These are phyloP conservation scores for Chytriomyces sp. DNA, from an alignment of 192 early-diverging fungal species.

Conservation along the genomic window DNA sequence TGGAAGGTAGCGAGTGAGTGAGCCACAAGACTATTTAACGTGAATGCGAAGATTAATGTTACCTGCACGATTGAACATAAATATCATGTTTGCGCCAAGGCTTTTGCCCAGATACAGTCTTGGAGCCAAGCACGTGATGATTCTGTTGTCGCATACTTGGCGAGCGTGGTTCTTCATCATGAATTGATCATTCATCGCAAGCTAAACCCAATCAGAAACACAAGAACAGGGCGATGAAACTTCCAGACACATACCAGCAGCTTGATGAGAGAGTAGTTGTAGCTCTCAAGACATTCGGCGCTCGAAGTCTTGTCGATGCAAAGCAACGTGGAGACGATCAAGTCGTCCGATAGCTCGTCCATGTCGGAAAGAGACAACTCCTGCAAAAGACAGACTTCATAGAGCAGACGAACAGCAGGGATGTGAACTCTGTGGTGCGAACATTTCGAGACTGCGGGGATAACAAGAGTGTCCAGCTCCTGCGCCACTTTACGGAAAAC, in stretches of 20 bases:
- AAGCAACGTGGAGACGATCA: conserved; percentile 7
- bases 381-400: conserved; percentile 62
- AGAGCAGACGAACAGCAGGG: conserved; percentile 57
- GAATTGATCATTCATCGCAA: conserved; percentile 74
- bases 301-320: not conserved
- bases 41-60: too few relatives aligned
- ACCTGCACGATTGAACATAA: conserved; percentile 90
- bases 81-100: conserved; percentile 86
- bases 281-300: conserved; percentile 2
- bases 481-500: conserved; percentile 31
- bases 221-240: not conserved
- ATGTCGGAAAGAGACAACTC: conserved; percentile 54
- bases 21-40: too few relatives aligned
- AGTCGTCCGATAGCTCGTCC: conserved; percentile 41
- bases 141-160: conserved; percentile 48
- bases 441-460: not conserved
- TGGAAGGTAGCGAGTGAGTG: too few relatives aligned
- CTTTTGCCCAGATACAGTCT: conserved; percentile 70
- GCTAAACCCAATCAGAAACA: conserved; percentile 17
- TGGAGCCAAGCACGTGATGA: conserved; percentile 51
- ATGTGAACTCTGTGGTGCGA: conserved; percentile 36
- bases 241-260: conserved; percentile 1
- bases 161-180: conserved; percentile 48
- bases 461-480: not conserved
- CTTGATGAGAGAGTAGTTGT: conserved; percentile 13